A percentile compares a stretch with the other conserved stretches of the same genome.
Conservation (phyloP, 768 basidiomycete species). For the Boletus eberwhitei region DNA sequence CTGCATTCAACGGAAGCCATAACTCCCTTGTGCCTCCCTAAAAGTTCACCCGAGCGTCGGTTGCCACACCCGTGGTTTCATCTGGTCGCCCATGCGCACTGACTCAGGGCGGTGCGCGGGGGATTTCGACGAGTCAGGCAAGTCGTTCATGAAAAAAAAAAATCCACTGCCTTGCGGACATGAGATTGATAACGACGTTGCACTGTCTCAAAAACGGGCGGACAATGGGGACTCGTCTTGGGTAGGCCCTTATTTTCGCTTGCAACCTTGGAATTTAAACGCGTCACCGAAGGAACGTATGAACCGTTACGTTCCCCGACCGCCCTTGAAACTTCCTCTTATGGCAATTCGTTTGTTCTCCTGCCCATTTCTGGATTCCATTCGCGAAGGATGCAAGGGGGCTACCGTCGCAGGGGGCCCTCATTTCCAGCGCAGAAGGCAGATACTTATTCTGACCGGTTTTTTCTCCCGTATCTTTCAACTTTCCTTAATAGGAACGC, state of each 20-base stretch:
- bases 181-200: slow-evolving; percentile 14
- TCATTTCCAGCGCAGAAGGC: slow-evolving; percentile 36
- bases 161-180: slow-evolving; percentile 18
- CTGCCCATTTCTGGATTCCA: slow-evolving; percentile 31
- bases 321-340: slow-evolving; percentile 37
- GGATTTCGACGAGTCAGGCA: slow-evolving; percentile 14
- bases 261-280: slow-evolving; percentile 27
- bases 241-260: slow-evolving; percentile 22
- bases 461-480: slow-evolving; percentile 30
- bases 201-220: slow-evolving; percentile 8
- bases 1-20: slow-evolving; percentile 8
- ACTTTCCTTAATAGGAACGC: slow-evolving; percentile 30
- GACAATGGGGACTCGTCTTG: slow-evolving; percentile 23
- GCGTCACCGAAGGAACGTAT: slow-evolving; percentile 30
- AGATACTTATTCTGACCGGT: slow-evolving; percentile 29
- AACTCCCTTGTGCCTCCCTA: slow-evolving; percentile 6
- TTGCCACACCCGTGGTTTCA: slow-evolving; percentile 25
- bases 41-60: slow-evolving; percentile 15
- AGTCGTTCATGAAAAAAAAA: slow-evolving; percentile 9
- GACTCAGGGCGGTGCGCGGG: slow-evolving; percentile 14
- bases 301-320: slow-evolving; percentile 31
- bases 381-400: slow-evolving; percentile 24
- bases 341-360: slow-evolving; percentile 36
- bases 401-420: slow-evolving; percentile 27
- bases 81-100: slow-evolving; percentile 5